Base-by-base conservation (phyloP, 352 stramenopile species). In the Pythium dissotocum region DNA sequence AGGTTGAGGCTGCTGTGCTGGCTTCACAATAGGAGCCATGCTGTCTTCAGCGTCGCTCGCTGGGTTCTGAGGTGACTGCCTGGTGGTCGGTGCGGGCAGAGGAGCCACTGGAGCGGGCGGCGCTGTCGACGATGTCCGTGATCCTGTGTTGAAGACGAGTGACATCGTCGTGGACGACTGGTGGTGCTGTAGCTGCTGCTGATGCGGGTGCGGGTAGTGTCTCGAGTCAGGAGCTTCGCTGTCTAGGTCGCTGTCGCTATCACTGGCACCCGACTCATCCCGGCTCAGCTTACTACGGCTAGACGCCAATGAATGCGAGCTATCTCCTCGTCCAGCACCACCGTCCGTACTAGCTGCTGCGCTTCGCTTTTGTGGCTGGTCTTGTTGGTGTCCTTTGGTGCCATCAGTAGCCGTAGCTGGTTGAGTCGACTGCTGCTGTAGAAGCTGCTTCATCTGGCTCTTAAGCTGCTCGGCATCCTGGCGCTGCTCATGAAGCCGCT, bases 401-500 rank as follows among this genome's bases (percentile, higher is more conserved):
- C 36, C 16, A 3, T 44, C 36, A 18, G 36, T 16, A 5, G 36
- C 36, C 16, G 36, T 44, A 5, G 36, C 4, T 2, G 40, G 36
- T 7, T 24, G 21, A 24, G 12, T 86, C 0, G 70, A 74, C 54
- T 65, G 56, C 1, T 64, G 61, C 32, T 78, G 77, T 0, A 58
- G 61, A 10, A 86, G 61, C 40, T 70, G 63, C 26, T 80, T 65
- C 14, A 91, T 74, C 44, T 88, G 77, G 9, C 54, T 56, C 56
- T 79, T 86, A 59, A 93, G 56, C 32, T 71, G 56, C 36, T 90
- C 83, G 21, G 74, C 76, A 14, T 91, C 82, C 18, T 61, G 64
- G 16, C 81, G 84, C 40, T 93, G 85, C 14, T 91, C 85, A 10
- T 78, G 58, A 28, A 93, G 63, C 4, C 79, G 79, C 54, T 79